Evolutionary conservation across 176 grass and related monocot species (phyloP), one percentile per base, ranked within the genome.

Genomic region (Oryza glaberrima): DNA sequence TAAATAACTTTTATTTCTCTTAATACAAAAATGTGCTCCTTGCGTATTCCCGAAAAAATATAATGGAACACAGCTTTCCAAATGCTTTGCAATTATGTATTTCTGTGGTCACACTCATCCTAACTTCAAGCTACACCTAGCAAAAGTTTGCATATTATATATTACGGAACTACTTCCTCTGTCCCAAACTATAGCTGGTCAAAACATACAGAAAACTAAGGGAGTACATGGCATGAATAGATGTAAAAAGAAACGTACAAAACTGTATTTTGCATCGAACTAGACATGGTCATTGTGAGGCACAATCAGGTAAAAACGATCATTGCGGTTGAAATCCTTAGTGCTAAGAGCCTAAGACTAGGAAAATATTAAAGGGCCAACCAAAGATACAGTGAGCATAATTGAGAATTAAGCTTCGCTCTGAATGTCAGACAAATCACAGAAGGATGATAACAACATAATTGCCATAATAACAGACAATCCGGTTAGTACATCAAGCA

Each of bases 311-410:
- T 52, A 2, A 23, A 25, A 82, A 35, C 8, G 2, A 47, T 63
- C 26, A 52, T 71, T 52, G 63, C 3, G 3, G 77, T 65, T 52
- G 6, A 83, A 70, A 83, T 77, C 8, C 49, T 77, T 83, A 52
- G 49, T 12, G 22, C 72, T 23, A 68, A 26, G 26, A 26, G 26
- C 26, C 26, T 26, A 26, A 73, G 30, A 58, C 54, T 58, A 58
- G 6, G 6, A 58, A 58, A 58, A 58, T 20, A 19, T 16, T 56
- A 7, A 56, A 20, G 19, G 7, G 54, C 20, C 19, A 20, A 58
- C 54, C 54, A 58, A 58, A 58, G 6, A 58, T 58, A 56, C 51
- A 56, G 51, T 19, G 16, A 67, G 32, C 15, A 67, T 14, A 75
- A 68, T 19, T 56, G 8, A 11, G 15, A 56, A n/a, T 1, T 2